These are phyloP conservation scores for Periconia digitata DNA, from an alignment of 2,329 filamentous ascomycete genomes.

Conservation along the genomic window DNA sequence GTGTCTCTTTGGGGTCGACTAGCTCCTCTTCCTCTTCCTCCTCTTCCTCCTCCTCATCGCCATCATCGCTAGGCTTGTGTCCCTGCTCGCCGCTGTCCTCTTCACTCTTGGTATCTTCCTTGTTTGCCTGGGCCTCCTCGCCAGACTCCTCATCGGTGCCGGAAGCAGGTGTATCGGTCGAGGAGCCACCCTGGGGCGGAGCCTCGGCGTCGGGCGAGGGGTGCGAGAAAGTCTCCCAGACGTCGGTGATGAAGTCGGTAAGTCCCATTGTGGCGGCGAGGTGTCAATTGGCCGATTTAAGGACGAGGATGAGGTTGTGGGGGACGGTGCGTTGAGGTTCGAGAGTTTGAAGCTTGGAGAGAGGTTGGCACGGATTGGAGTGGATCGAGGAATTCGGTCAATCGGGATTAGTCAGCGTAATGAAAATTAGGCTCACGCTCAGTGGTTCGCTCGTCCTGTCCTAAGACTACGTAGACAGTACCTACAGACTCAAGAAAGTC, in stretches of 20 bases:
- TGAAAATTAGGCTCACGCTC: background rate
- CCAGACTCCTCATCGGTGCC: conserved; percentile 48
- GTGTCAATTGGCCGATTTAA: conserved; percentile 30
- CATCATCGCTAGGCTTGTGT: conserved; percentile 54
- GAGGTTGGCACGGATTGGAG: conserved; percentile 5
- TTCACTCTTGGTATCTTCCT: conserved; percentile 43
- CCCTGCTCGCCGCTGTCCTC: conserved; percentile 51
- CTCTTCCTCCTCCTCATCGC: conserved; percentile 66
- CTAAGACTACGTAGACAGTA: background rate
- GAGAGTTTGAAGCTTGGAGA: conserved; percentile 20
- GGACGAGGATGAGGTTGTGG: conserved; percentile 13
- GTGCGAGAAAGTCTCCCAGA: conserved; percentile 64
- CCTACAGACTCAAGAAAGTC: no score
- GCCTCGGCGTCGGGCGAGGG: conserved; percentile 49
- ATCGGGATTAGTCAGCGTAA: background rate
- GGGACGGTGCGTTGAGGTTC: conserved; percentile 21
- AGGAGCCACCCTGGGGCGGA: conserved; percentile 44
- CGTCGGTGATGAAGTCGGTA: conserved; percentile 65
- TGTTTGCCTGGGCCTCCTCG: conserved; percentile 47
- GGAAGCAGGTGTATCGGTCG: conserved; percentile 41
- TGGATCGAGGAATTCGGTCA: conserved; percentile 12
- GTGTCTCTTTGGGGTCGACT: conserved; percentile 80
- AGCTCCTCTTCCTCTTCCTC: conserved; percentile 81
- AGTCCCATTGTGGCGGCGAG: conserved; percentile 57
- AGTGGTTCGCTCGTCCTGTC: background rate